These are phyloP conservation scores for Solanum chiquidenum DNA, from an alignment of 257 asterid genomes.

Conservation along the genomic window DNA sequence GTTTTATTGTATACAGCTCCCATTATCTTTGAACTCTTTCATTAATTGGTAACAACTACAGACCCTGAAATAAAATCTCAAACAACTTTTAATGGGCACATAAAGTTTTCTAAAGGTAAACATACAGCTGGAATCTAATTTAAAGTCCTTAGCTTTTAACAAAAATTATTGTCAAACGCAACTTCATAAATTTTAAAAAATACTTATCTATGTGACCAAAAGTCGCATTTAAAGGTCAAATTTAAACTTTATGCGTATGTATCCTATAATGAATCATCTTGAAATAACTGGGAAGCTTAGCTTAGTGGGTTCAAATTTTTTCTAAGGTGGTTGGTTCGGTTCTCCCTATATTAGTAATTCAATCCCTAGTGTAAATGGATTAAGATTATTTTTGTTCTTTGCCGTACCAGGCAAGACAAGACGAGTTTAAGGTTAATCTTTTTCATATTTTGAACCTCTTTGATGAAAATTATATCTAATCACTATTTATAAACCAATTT, in stretches of 20 bases:
- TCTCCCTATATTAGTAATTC: background rate
- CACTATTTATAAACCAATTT: too few species aligned
- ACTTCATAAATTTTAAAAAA: background rate
- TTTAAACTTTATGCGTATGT: background rate
- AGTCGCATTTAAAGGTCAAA: background rate
- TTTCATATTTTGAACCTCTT: background rate
- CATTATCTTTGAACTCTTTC: background rate
- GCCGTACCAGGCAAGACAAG: background rate
- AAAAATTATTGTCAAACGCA: background rate
- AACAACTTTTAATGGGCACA: background rate
- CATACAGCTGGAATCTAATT: background rate
- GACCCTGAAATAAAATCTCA: background rate
- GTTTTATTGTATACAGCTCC: background rate
- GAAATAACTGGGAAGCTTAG: background rate
- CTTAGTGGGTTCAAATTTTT: background rate
- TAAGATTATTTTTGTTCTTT: background rate
- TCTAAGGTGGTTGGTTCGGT: background rate
- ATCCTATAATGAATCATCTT: background rate
- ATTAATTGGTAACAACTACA: background rate
- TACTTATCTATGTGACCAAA: background rate
- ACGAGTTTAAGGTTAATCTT: too few species aligned
- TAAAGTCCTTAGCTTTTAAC: background rate
- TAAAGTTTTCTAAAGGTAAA: background rate
- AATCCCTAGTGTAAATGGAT: background rate
- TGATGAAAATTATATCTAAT: background rate